phyloP scores from a whole-genome alignment of 345 rosid genomes.

The Chamaenerion angustifolium region DNA sequence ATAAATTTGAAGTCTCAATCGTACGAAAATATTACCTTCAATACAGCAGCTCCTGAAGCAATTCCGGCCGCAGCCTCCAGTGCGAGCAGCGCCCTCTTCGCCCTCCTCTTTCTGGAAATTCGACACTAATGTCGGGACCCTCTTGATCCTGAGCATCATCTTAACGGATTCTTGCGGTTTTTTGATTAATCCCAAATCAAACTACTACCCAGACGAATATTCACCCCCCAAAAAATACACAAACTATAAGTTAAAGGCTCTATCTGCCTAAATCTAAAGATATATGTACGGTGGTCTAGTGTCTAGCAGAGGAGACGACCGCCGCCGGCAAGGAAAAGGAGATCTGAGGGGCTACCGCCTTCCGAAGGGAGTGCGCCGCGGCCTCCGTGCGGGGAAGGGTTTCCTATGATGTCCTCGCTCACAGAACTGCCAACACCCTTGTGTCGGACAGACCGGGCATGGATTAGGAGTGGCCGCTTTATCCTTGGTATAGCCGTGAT shows the following conservation, averaged over 20 bases:
- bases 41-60: conserved; percentile 65
- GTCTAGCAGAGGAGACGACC: conserved; percentile 24
- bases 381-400: conserved; percentile 99
- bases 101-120: conserved; percentile 71
- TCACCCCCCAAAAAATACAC: conserved; percentile 3
- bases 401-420: conserved; percentile 29
- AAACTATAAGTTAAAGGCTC: background rate
- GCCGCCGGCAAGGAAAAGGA: conserved; percentile 98
- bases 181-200: background rate
- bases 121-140: conserved; percentile 79
- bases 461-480: conserved; percentile 35
- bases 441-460: conserved; percentile 77
- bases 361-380: conserved; percentile 99
- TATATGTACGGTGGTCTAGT: conserved; percentile 3
- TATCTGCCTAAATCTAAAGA: background rate
- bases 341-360: conserved; percentile 99
- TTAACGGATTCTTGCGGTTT: background rate
- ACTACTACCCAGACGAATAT: background rate
- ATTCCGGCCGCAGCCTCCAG: conserved; percentile 68
- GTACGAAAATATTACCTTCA: conserved; percentile 26
- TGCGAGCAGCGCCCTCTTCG: conserved; percentile 37
- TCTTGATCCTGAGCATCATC: conserved; percentile 71
- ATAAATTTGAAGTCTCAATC: background rate
- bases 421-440: conserved; percentile 43
- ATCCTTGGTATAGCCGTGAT: conserved; percentile 97